These are phyloP conservation scores for Neoboletus magnificus DNA, from an alignment of 768 basidiomycete species.

Conservation along the genomic window DNA sequence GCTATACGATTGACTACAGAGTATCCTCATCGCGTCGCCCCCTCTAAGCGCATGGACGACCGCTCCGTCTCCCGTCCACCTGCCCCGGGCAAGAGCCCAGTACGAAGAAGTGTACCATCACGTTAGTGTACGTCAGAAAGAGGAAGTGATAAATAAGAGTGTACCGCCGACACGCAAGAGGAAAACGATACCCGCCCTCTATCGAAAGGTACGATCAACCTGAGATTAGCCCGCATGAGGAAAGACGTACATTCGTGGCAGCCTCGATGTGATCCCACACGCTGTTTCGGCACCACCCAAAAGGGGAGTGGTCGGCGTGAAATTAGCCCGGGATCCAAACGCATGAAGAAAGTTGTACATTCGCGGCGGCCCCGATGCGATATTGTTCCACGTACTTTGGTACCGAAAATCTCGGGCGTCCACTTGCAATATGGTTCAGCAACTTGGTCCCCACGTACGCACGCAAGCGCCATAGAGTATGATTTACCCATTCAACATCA, in stretches of 20 bases:
- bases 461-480: neutral
- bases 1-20: too few species aligned
- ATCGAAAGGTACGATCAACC: neutral
- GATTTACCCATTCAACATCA: conserved; percentile 67
- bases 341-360: conserved; percentile 48
- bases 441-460: neutral
- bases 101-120: conserved; percentile 60
- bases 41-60: too few species aligned
- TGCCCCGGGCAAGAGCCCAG: conserved; percentile 56
- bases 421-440: conserved; percentile 37
- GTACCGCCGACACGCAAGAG: conserved; percentile 72
- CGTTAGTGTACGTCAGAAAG: conserved; percentile 78
- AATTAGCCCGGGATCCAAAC: neutral
- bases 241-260: too few species aligned
- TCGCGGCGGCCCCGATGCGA: conserved; percentile 80
- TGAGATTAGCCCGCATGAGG: too few species aligned
- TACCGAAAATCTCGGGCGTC: conserved; percentile 87
- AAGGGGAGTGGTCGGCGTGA: too few species aligned
- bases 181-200: conserved; percentile 89
- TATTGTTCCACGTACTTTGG: conserved; percentile 82
- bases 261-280: too few species aligned
- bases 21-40: too few species aligned
- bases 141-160: conserved; percentile 61
- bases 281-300: too few species aligned
- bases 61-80: conserved; percentile 34